Percentiles rank a stretch among this genome's conserved stretches.
Conservation (phyloP, 306 rosid species). For the Cucurbita moschata region DNA sequence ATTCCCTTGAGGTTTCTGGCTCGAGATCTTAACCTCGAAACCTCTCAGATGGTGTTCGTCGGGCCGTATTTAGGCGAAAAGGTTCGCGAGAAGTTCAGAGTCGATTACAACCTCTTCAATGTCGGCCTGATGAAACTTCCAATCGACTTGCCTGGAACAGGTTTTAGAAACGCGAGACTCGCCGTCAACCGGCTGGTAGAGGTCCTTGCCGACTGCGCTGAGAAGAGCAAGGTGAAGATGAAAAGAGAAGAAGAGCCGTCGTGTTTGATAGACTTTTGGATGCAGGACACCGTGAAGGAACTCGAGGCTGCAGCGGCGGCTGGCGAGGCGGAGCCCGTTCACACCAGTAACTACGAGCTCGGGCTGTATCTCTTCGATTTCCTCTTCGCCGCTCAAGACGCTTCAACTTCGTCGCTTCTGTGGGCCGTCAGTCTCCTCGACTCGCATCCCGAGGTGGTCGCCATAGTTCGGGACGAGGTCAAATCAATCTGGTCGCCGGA, state of each 20-base stretch:
- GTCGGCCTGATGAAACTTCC: constrained; percentile 77
- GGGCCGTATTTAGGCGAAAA: constrained; percentile 50
- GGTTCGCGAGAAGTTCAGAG: constrained; percentile 41
- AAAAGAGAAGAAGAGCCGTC: constrained; percentile 31
- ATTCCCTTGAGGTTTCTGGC: constrained; percentile 35
- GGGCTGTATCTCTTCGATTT: constrained; percentile 71
- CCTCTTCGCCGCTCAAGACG: constrained; percentile 84
- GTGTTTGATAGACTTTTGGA: constrained; percentile 80
- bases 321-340: constrained; percentile 16
- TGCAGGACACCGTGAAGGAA: constrained; percentile 53
- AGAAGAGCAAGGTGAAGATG: constrained; percentile 40
- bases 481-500: constrained; percentile 49
- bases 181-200: constrained; percentile 46
- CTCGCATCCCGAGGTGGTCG: constrained; percentile 48
- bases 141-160: constrained; percentile 59
- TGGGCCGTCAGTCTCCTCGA: constrained; percentile 83
- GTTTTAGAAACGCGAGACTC: constrained; percentile 64
- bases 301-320: constrained; percentile 5
- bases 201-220: constrained; percentile 30
- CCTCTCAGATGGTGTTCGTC: constrained; percentile 71
- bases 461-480: constrained; percentile 40
- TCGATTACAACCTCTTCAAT: constrained; percentile 59
- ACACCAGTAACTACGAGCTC: constrained; percentile 30
- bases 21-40: constrained; percentile 74
- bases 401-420: constrained; percentile 71